Conservation (phyloP, 495 filamentous ascomycete genomes). For the Aspergillus panamensis region DNA sequence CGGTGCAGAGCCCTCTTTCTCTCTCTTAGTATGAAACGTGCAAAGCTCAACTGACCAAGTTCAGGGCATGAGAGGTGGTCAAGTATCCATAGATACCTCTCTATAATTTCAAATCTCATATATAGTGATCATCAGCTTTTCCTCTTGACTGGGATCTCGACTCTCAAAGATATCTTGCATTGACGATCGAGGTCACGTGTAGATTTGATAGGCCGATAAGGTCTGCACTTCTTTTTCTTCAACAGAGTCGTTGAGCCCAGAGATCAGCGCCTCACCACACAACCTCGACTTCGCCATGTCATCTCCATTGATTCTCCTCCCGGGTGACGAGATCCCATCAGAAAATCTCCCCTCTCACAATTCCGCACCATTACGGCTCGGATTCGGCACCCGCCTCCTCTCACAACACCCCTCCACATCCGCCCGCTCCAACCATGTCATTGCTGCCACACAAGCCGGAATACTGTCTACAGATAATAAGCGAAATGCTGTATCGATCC, state of each 20-base stretch:
- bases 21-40: background rate
- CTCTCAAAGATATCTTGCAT: background rate
- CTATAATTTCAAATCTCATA: background rate
- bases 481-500: constrained; percentile 57
- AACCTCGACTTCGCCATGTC: constrained; percentile 26
- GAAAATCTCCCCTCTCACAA: constrained; percentile 57
- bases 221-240: constrained; percentile 12
- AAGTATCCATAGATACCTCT: background rate
- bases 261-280: background rate
- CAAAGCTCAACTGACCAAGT: background rate
- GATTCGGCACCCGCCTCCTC: constrained; percentile 68
- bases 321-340: constrained; percentile 69
- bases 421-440: constrained; percentile 34
- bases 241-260: background rate
- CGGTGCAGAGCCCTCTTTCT: constrained; percentile 13
- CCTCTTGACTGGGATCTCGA: too few relatives aligned
- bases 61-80: too few relatives aligned
- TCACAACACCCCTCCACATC: constrained; percentile 25
- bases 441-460: constrained; percentile 77
- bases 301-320: constrained; percentile 60
- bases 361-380: constrained; percentile 70
- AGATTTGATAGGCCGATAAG: constrained; percentile 24
- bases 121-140: too few relatives aligned
- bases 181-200: constrained; percentile 18
- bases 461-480: constrained; percentile 67